Evolutionary conservation across 768 basidiomycete genomes (phyloP), one percentile per base, ranked within the genome.

Genomic region (Trametes cingulata): DNA sequence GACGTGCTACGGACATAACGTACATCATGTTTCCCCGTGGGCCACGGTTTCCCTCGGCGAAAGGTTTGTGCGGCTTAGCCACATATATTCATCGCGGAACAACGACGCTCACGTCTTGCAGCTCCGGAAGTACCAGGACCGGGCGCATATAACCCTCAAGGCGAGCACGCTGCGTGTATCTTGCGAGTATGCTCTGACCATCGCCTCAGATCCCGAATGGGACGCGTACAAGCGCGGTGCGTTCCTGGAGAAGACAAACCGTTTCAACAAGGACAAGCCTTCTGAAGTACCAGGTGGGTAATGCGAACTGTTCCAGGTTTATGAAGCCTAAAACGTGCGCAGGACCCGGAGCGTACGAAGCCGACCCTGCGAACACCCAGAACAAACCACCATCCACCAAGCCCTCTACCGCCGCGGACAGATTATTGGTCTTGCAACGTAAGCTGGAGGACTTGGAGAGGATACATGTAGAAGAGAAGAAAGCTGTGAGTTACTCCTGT

Each of bases 401-500:
- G 29, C 55, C 33, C 12, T 48, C 65, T 6, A 35, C 45, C 46
- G 24, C 58, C 52, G 24, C 63, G 47, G 85, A 88, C 56, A 78
- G 81, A 19, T 85, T 85, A 64, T 77, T 79, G 7, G 59, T 71
- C 15, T 79, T 90, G 20, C 82, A 87, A 68, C 79, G 77, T 61
- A 86, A 86, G 64, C 79, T 91, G 0, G 84, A 87, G 35, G 83
- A 87, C 15, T 69, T 89, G 6, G 85, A 90, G 72, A 74, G 71
- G 55, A 70, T 85, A n/a, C 86, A 87, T 66, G 72, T 77, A 39
- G 86, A 89, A 3, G 82, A 80, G 58, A 90, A 88, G 80, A 85
- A 81, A 76, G 58, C 76, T 48, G 89, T 90, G 68, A 64, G 84
- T 73, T 10, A 25, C 24, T 22, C 40, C 2, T 42, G n/a, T n/a